phyloP scores from a whole-genome alignment of 2,329 filamentous ascomycete species.

The Triangularia verruculosa region DNA sequence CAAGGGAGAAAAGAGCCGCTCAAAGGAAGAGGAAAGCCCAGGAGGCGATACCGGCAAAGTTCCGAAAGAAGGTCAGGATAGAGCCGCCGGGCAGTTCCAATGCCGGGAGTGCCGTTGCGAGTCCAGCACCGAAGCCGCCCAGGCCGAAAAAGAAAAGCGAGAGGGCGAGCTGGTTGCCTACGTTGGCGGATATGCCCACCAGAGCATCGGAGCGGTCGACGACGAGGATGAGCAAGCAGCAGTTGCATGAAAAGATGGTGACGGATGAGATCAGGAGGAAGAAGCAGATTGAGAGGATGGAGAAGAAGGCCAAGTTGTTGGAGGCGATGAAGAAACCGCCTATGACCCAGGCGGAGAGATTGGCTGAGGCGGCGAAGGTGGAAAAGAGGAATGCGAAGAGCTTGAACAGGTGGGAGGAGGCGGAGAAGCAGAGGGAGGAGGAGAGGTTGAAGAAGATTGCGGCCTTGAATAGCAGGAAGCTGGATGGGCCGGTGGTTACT shows the following conservation, averaged over 20 bases:
- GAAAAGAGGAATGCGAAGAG: constrained; percentile 88
- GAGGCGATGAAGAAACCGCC: constrained; percentile 73
- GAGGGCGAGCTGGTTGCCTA: constrained; percentile 56
- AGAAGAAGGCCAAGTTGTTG: constrained; percentile 65
- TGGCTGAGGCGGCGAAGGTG: constrained; percentile 76
- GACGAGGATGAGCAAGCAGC: constrained; percentile 58
- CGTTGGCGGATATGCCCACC: constrained; percentile 52
- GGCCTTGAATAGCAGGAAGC: constrained; percentile 79
- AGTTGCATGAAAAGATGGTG: constrained; percentile 67
- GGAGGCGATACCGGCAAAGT: constrained; percentile 67
- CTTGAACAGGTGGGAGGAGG: constrained; percentile 89
- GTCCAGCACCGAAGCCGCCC: constrained; percentile 39
- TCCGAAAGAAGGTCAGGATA: constrained; percentile 75
- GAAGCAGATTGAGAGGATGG: constrained; percentile 67
- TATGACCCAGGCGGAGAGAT: constrained; percentile 82
- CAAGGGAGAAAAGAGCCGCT: constrained; percentile 62
- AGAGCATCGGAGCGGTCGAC: constrained; percentile 58
- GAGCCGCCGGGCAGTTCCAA: constrained; percentile 42
- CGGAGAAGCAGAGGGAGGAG: constrained; percentile 83
- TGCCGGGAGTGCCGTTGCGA: constrained; percentile 37
- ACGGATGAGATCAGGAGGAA: constrained; percentile 68
- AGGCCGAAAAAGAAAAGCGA: constrained; percentile 60
- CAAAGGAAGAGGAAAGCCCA: constrained; percentile 79
- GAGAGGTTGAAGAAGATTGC: constrained; percentile 80
- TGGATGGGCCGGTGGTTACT: constrained; percentile 85